Evolutionary conservation across 2,329 filamentous ascomycete species (phyloP).

Genomic region (Botrytis deweyae): DNA sequence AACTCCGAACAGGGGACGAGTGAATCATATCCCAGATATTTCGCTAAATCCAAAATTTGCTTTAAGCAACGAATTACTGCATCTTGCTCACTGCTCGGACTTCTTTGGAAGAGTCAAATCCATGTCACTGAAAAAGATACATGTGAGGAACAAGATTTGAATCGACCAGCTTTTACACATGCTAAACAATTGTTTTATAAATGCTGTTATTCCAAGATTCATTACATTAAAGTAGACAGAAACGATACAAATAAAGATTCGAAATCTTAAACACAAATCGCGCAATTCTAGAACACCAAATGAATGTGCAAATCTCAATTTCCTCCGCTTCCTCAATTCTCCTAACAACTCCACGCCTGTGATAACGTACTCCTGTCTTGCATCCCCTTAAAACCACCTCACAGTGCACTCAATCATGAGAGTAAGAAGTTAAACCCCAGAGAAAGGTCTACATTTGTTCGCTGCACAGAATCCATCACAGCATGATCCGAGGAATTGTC

Average conservation of each 20-base stretch:
- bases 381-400: fast-evolving
- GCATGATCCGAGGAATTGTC: conserved; percentile 13
- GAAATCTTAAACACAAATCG: fast-evolving
- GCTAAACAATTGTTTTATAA: neutral
- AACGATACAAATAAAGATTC: neutral
- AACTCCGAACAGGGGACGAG: neutral
- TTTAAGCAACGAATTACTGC: neutral
- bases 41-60: fast-evolving
- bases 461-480: conserved; percentile 20
- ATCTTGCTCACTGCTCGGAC: neutral
- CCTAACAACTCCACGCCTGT: neutral
- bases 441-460: conserved; percentile 20
- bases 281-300: neutral
- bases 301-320: fast-evolving
- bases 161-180: neutral
- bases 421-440: neutral
- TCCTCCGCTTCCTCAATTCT: neutral
- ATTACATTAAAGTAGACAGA: neutral
- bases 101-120: neutral
- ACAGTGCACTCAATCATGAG: neutral
- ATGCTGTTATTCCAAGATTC: fast-evolving
- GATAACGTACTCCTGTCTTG: neutral
- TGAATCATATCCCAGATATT: neutral
- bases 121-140: neutral
- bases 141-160: neutral